Conservation (phyloP, 495 filamentous ascomycete species). For the Hypomontagnella monticulosa region DNA sequence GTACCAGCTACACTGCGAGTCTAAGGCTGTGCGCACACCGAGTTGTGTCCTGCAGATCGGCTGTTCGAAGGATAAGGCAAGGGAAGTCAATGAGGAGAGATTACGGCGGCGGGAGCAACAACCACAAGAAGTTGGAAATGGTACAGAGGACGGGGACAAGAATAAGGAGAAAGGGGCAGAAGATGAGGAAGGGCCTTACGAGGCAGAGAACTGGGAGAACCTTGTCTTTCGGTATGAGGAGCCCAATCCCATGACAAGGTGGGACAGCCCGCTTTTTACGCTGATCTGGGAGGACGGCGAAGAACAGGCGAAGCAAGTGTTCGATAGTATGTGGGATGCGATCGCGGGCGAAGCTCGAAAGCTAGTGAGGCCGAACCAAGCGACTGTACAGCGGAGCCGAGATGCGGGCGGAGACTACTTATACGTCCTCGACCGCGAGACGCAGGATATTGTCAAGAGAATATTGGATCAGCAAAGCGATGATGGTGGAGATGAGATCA, state of each 20-base stretch:
- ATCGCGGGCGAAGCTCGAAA: slow-evolving; percentile 69
- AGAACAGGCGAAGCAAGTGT: slow-evolving; percentile 51
- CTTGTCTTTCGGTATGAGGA: slow-evolving; percentile 96
- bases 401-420: slow-evolving; percentile 80
- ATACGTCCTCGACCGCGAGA: slow-evolving; percentile 84
- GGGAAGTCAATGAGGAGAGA: slow-evolving; percentile 65
- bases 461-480: slow-evolving; percentile 78
- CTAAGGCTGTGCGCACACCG: slow-evolving; percentile 84
- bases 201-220: slow-evolving; percentile 81
- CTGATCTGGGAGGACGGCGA: slow-evolving; percentile 81
- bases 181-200: slow-evolving; percentile 66
- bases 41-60: slow-evolving; percentile 90
- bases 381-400: slow-evolving; percentile 72
- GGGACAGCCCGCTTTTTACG: slow-evolving; percentile 95
- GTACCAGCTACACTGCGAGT: slow-evolving; percentile 95
- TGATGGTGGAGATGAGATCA: slow-evolving; percentile 64
- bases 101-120: slow-evolving; percentile 39
- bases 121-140: background rate
- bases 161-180: slow-evolving; percentile 25
- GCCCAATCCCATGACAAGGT: slow-evolving; percentile 91
- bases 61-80: slow-evolving; percentile 73
- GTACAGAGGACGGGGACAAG: slow-evolving; percentile 22
- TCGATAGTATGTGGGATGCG: slow-evolving; percentile 78
- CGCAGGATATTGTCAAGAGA: slow-evolving; percentile 80
- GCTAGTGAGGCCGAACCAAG: slow-evolving; percentile 77